phyloP scores from a whole-genome alignment of 257 asterid species.

The Plantago ovata region DNA sequence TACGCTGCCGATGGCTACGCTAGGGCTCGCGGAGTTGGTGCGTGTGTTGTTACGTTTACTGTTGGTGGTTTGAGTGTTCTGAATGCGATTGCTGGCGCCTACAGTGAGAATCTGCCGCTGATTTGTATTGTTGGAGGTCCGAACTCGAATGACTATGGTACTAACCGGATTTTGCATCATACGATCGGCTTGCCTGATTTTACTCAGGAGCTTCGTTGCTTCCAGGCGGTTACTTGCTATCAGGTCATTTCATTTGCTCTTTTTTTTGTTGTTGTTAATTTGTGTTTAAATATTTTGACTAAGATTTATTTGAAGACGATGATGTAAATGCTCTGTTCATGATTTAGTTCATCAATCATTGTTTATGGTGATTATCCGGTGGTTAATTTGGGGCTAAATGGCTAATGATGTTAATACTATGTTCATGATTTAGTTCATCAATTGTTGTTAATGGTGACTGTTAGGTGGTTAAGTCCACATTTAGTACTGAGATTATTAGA shows the following conservation, averaged over 20 bases:
- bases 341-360: no score
- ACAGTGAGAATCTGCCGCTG: constrained; percentile 40
- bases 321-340: no score
- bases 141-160: constrained; percentile 39
- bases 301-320: no score
- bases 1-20: constrained; percentile 48
- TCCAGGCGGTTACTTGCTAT: constrained; percentile 38
- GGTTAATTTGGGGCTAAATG: no score
- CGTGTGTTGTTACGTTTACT: constrained; percentile 41
- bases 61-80: constrained; percentile 40
- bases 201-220: constrained; percentile 39
- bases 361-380: no score
- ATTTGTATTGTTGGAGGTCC: constrained; percentile 46
- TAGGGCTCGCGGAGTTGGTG: constrained; percentile 39
- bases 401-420: no score
- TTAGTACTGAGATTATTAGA: no score
- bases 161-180: constrained; percentile 35
- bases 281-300: no score
- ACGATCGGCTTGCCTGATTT: constrained; percentile 43
- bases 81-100: constrained; percentile 42
- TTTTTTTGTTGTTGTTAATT: background rate
- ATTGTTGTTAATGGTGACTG: no score
- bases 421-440: no score
- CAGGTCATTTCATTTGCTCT: constrained; percentile 20
- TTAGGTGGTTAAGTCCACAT: no score